Evolutionary conservation across 2,329 filamentous ascomycete species (phyloP), one percentile per base, ranked within the genome.

Genomic region (Exophiala sp.): DNA sequence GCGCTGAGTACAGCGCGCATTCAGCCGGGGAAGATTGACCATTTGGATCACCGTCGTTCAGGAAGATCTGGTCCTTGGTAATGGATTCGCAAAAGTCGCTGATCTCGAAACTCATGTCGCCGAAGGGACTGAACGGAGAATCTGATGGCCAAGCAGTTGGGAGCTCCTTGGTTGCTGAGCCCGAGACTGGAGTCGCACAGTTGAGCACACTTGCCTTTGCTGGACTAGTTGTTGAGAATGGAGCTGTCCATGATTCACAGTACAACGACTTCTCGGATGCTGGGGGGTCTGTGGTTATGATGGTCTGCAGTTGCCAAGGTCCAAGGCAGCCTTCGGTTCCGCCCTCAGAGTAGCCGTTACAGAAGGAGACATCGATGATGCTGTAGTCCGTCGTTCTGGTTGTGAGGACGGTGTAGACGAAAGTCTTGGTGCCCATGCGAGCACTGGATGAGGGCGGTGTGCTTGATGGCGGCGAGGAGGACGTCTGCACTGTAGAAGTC

Each of bases 141-240:
- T 29, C 41, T 14, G 41, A 43, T 21, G 29, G 29, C 42, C 20
- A 45, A n/a, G 12, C 24, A 6, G 42, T 43, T 7, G 44, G 24
- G 14, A 47, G 14, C 18, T 32, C 9, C 9, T 34, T 47, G 7
- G 44, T 21, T 2, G 29, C 44, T 47, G 34, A 20, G 6, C 32
- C 20, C n/a, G 24, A 32, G 24, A 45, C 42, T 11, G 42, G 42
- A 12, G 42, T 45, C 3, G 42, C 42, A 45, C 42, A 45, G 21
- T 45, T 45, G 24, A 45, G 4, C 21, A 45, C 42, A 20, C 33
- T 33, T 9, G 32, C 14, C 29, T 11, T 21, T 12, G 44, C 44
- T 20, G 44, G 44, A 33, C 44, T 47, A n/a, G 44, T 47, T 11
- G 44, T 47, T 29, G 44, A 35, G 2, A 34, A 33, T 16, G 36